These are phyloP conservation scores for Suillus bovinus DNA, from an alignment of 768 basidiomycete genomes.

Conservation along the genomic window DNA sequence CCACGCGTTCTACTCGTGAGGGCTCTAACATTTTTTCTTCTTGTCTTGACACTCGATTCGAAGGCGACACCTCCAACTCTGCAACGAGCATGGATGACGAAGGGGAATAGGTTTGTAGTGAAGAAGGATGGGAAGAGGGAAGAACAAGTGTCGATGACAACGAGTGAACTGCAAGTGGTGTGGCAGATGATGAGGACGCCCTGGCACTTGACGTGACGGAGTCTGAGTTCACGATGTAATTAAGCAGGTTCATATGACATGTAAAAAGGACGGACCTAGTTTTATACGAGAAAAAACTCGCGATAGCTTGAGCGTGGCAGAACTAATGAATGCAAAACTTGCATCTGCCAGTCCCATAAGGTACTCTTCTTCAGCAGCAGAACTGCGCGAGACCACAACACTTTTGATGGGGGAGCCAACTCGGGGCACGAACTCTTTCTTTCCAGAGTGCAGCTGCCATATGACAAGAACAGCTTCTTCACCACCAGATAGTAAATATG, in stretches of 20 bases:
- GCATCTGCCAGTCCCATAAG: slow-evolving; percentile 83
- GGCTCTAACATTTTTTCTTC: slow-evolving; percentile 79
- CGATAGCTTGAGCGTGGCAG: slow-evolving; percentile 69
- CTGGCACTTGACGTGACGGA: slow-evolving; percentile 33
- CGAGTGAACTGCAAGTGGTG: slow-evolving; percentile 77
- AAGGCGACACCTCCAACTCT: slow-evolving; percentile 92
- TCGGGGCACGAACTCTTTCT: slow-evolving; percentile 90
- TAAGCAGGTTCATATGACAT: neutral
- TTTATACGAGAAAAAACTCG: slow-evolving; percentile 77
- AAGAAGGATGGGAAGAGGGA: slow-evolving; percentile 92
- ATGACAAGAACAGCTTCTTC: slow-evolving; percentile 96
- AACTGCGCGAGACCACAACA: slow-evolving; percentile 57
- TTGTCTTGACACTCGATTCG: slow-evolving; percentile 83
- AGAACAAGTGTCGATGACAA: slow-evolving; percentile 77
- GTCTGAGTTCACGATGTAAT: slow-evolving; percentile 29
- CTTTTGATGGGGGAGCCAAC: slow-evolving; percentile 84
- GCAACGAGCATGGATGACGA: slow-evolving; percentile 66
- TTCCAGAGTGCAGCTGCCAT: slow-evolving; percentile 90
- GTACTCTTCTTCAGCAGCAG: slow-evolving; percentile 75
- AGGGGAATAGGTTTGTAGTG: slow-evolving; percentile 89
- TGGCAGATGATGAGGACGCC: slow-evolving; percentile 40
- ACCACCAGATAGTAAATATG: slow-evolving; percentile 91
- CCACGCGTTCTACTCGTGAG: slow-evolving; percentile 69
- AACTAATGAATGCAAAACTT: slow-evolving; percentile 71
- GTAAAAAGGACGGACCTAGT: slow-evolving; percentile 51